Evolutionary conservation across 225 moss, liverwort and hornwort species (phyloP).

Genomic region (Rhytidiadelphus loreus): DNA sequence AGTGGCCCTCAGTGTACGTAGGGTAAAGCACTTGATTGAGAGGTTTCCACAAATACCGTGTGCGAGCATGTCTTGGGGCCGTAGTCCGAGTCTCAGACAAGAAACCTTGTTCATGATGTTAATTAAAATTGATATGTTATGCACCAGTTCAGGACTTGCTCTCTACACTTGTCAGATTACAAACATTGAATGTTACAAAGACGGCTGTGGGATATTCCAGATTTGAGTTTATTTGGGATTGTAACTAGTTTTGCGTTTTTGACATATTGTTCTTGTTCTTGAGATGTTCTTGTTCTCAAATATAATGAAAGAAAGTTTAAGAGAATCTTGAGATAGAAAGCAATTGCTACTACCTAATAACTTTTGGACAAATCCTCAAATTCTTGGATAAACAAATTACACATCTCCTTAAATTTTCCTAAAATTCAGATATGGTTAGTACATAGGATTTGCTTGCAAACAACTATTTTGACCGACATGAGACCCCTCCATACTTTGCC

Average conservation of each 20-base stretch:
- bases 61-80: background rate
- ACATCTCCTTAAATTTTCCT: background rate
- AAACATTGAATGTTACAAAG: background rate
- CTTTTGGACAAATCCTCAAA: background rate
- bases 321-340: background rate
- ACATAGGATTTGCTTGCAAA: accelerated
- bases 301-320: background rate
- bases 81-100: background rate
- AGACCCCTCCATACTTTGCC: background rate
- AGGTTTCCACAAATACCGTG: background rate
- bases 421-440: background rate
- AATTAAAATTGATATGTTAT: background rate
- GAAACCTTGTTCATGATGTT: background rate
- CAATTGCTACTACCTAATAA: background rate
- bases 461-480: accelerated
- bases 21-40: background rate
- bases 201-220: too few species aligned
- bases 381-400: background rate
- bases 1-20: too few species aligned
- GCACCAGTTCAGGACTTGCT: background rate
- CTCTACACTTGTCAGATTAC: background rate
- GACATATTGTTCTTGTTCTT: too few species aligned
- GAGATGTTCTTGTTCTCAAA: background rate
- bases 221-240: background rate
- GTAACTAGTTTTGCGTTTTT: too few species aligned